Base-by-base conservation (phyloP, 108 stramenopile species). In the Cyclotella atomus region DNA sequence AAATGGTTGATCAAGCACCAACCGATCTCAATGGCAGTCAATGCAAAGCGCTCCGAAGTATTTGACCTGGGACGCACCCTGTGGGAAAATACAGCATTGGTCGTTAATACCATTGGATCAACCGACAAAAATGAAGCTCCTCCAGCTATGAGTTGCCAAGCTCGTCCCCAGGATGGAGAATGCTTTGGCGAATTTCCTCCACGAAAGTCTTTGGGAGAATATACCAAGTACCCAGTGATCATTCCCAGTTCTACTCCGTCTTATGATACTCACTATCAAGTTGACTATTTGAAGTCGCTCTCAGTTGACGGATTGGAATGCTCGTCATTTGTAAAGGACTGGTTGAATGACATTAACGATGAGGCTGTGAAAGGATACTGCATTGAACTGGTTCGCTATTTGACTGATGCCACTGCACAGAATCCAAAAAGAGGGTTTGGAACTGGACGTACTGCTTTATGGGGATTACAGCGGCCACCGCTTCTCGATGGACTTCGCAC, bases 181-280 rank as follows among this genome's bases (percentile, higher is more conserved):
- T 79, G 91, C 62, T 95, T 95, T 75, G 95, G 95, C 2, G 95
- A 95, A 57, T 90, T 95, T 60, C 94, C 95, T 10, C 91, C 91
- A 6, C 88, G 95, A 19, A 74, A 82, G 35, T 49, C 66, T 9
- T 70, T 95, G 82, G 63, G 59, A 15, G 59, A 81, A 34, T 91
- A 86, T 66, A 93, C 92, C 68, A 81, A 85, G 61, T 93, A 70
- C 47, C 95, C 95, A 19, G 91, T 95, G 14, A 81, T 91, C 32
- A 91, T 95, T 16, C 95, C 95, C 10, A 85, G 85, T 57, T 87
- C 90, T 19, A 93, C 86, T 56, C 91, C 95, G 63, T 77, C 88
- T 4, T 95, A 93, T 72, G 89, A 88, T 61, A 71, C 89, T 20
- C 50, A 70, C 17, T 92, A 92, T 66, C 66, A 76, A 20, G 49